Evolutionary conservation across 768 basidiomycete species (phyloP).

Genomic region (Chalciporus piperatus): DNA sequence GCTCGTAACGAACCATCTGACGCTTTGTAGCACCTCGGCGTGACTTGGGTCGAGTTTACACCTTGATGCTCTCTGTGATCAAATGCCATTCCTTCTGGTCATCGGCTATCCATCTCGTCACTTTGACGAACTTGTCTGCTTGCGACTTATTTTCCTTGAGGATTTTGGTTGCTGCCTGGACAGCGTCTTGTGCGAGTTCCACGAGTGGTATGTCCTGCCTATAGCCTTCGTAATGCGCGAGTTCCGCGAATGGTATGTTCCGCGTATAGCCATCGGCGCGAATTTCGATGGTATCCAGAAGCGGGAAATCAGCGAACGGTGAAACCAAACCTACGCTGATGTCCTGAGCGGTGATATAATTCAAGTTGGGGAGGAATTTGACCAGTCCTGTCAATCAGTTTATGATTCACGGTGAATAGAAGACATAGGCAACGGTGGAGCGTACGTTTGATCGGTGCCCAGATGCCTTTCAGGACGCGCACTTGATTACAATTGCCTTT

Average conservation of each 20-base stretch:
- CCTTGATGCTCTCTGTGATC: conserved; percentile 3
- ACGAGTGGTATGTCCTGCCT: background rate
- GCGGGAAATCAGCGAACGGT: background rate
- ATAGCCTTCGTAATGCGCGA: too few species aligned
- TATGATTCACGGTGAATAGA: too few species aligned
- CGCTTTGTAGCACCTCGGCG: too few species aligned
- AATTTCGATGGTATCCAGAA: conserved; percentile 5
- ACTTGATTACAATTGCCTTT: conserved; percentile 1
- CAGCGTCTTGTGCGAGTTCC: background rate
- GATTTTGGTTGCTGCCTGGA: background rate
- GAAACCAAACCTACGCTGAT: background rate
- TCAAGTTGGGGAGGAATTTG: conserved; percentile 9
- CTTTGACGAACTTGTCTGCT: conserved; percentile 3
- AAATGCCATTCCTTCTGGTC: background rate
- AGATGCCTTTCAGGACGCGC: conserved; percentile 6
- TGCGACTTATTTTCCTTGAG: conserved; percentile 5
- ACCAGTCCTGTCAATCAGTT: conserved; percentile 2
- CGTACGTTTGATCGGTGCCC: background rate
- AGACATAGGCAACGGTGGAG: conserved; percentile 4
- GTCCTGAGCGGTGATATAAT: background rate
- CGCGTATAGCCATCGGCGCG: too few species aligned
- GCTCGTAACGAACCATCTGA: too few species aligned
- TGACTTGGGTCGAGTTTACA: too few species aligned
- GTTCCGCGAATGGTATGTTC: too few species aligned
- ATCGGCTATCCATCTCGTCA: background rate